These are phyloP conservation scores for Pythium coloratum DNA, from an alignment of 352 stramenopile species.

Conservation along the genomic window DNA sequence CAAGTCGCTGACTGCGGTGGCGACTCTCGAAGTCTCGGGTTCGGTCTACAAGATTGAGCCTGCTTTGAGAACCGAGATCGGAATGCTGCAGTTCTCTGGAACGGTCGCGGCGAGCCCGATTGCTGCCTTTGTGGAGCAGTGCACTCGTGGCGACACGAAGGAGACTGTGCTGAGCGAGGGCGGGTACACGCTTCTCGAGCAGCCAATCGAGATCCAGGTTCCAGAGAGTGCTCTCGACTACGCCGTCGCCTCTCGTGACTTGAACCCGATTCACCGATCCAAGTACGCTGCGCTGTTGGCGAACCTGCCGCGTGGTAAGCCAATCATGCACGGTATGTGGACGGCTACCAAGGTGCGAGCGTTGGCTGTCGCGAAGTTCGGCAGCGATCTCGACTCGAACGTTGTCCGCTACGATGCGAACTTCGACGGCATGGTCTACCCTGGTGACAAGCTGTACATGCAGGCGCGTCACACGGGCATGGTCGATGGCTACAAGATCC, in stretches of 20 bases:
- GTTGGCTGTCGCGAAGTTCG: conserved; percentile 59
- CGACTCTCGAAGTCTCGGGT: conserved; percentile 51
- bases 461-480: conserved; percentile 74
- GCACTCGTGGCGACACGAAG: conserved; percentile 10
- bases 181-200: conserved; percentile 67
- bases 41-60: conserved; percentile 41
- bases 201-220: conserved; percentile 65
- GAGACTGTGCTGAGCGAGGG: conserved; percentile 44
- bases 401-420: conserved; percentile 71
- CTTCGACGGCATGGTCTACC: conserved; percentile 90
- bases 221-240: conserved; percentile 66
- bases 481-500: conserved; percentile 57
- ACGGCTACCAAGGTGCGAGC: conserved; percentile 81
- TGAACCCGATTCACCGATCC: conserved; percentile 88
- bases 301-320: conserved; percentile 63
- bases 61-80: conserved; percentile 30
- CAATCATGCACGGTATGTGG: conserved; percentile 91
- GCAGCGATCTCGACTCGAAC: conserved; percentile 55
- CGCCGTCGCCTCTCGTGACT: conserved; percentile 74
- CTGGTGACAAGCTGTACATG: conserved; percentile 76
- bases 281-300: conserved; percentile 73
- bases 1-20: conserved; percentile 39
- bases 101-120: conserved; percentile 17
- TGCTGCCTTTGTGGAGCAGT: conserved; percentile 11
- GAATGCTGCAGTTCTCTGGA: conserved; percentile 22